Evolutionary conservation across 768 basidiomycete genomes (phyloP).

Genomic region (Daedalea quercina): DNA sequence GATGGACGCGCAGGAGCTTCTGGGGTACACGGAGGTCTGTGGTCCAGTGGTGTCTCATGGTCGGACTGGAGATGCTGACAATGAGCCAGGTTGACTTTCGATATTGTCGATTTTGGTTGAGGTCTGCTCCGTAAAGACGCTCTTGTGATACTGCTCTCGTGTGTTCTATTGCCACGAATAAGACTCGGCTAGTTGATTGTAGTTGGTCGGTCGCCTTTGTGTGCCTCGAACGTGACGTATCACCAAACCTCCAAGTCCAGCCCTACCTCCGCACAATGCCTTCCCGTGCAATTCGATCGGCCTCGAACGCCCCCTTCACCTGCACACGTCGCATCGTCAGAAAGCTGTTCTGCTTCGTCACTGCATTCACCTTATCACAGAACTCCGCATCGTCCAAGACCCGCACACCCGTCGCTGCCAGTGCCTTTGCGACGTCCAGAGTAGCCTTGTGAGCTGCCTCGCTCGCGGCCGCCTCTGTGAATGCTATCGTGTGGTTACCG

Average conservation of each 20-base stretch:
- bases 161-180: too few species aligned
- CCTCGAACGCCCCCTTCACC: constrained; percentile 45
- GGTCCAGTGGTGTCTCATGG: not conserved
- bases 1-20: constrained; percentile 16
- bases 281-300: constrained; percentile 23
- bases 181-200: too few species aligned
- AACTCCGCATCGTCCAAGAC: constrained; percentile 65
- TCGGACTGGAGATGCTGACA: not conserved
- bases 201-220: too few species aligned
- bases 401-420: constrained; percentile 64
- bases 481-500: constrained; percentile 72
- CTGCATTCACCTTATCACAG: constrained; percentile 39
- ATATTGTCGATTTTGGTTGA: not conserved
- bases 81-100: not conserved
- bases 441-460: constrained; percentile 58
- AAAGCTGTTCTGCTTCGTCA: not conserved
- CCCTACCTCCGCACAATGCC: not conserved
- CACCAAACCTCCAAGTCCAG: too few species aligned
- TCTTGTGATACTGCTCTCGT: too few species aligned
- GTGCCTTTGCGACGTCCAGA: constrained; percentile 59
- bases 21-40: constrained; percentile 12
- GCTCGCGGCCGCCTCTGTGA: constrained; percentile 57
- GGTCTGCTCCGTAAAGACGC: not conserved
- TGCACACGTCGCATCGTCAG: constrained; percentile 14
- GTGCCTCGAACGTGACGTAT: too few species aligned